A percentile compares a stretch with the other conserved stretches of the same genome.
These are phyloP conservation scores for Cyanodermella asteris DNA, from an alignment of 2,329 filamentous ascomycete species.

Conservation along the genomic window DNA sequence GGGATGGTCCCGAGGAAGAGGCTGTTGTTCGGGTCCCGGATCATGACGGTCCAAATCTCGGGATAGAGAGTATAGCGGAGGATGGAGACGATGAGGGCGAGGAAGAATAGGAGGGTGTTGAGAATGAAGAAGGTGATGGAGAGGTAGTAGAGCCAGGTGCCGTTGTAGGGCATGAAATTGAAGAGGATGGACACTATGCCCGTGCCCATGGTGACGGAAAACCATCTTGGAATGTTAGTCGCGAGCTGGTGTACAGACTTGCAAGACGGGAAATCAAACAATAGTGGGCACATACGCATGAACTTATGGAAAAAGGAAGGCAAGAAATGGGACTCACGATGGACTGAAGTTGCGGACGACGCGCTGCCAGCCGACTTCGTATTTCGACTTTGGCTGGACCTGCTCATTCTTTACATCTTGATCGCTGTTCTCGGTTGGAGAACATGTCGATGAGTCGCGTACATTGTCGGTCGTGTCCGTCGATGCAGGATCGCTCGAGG, in stretches of 20 bases:
- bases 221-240: conserved; percentile 14
- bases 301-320: not conserved
- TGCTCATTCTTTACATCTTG: too few species aligned
- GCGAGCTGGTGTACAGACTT: not conserved
- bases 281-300: not conserved
- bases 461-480: too few species aligned
- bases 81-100: conserved; percentile 30
- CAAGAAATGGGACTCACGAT: conserved; percentile 7
- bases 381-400: conserved; percentile 2
- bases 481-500: too few species aligned
- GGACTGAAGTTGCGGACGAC: conserved; percentile 11
- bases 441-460: too few species aligned
- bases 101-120: conserved; percentile 16
- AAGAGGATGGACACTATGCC: conserved; percentile 20
- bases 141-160: conserved; percentile 17
- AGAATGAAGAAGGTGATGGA: conserved; percentile 16
- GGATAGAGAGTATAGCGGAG: conserved; percentile 44
- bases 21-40: conserved; percentile 42
- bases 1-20: conserved; percentile 48
- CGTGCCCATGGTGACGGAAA: conserved; percentile 20
- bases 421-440: too few species aligned
- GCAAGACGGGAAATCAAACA: not conserved
- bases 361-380: conserved; percentile 9
- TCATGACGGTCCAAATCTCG: conserved; percentile 43
- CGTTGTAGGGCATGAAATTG: conserved; percentile 18